Evolutionary conservation across 805 yeast genomes (phyloP).

Genomic region (Wickerhamomyces bisporus): DNA sequence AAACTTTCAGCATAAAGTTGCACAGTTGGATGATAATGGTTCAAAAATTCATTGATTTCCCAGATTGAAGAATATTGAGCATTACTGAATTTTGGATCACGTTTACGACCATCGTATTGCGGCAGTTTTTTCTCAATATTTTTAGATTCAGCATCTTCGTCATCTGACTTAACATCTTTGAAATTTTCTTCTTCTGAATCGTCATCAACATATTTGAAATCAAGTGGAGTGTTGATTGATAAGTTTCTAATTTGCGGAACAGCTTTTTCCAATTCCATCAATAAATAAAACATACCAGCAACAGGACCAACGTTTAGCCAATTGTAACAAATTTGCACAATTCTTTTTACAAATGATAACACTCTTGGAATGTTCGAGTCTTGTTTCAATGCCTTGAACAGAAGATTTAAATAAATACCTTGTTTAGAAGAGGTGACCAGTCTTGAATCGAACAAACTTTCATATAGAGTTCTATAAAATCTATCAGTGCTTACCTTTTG

Average conservation of each 20-base stretch:
- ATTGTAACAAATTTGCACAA: conserved; percentile 75
- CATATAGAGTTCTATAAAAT: conserved; percentile 84
- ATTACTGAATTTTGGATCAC: conserved; percentile 91
- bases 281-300: conserved; percentile 72
- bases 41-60: conserved; percentile 72
- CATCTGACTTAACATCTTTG: conserved; percentile 27
- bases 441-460: conserved; percentile 80
- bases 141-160: conserved; percentile 16
- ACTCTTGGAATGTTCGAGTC: conserved; percentile 62
- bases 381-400: conserved; percentile 75
- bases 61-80: conserved; percentile 80
- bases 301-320: conserved; percentile 89
- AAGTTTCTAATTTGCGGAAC: conserved; percentile 65
- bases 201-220: conserved; percentile 42
- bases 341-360: conserved; percentile 85
- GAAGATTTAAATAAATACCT: conserved; percentile 81
- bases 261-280: conserved; percentile 60
- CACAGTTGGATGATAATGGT: conserved; percentile 92
- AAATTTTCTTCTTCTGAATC: conserved; percentile 37
- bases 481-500: conserved; percentile 59
- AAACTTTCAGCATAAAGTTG: conserved; percentile 70
- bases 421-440: conserved; percentile 85
- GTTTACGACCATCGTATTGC: conserved; percentile 73
- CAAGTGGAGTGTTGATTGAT: conserved; percentile 48
- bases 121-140: conserved; percentile 9